Evolutionary conservation across 2,329 filamentous ascomycete species (phyloP).

Genomic region (Ascochyta fabae): DNA sequence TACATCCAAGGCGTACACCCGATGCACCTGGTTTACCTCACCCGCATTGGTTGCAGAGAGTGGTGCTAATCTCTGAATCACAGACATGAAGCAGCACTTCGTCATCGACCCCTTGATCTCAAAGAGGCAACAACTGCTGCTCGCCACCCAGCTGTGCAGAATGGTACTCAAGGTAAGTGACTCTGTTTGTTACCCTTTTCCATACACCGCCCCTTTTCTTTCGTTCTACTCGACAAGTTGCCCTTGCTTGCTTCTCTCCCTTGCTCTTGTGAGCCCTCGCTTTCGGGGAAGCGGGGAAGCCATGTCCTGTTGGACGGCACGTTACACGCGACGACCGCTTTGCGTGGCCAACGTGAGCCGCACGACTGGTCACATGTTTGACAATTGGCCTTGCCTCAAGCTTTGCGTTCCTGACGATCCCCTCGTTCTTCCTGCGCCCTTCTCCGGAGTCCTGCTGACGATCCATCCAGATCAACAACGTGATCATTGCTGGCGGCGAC

Average conservation of each 20-base stretch:
- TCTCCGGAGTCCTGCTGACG: slow-evolving; percentile 21
- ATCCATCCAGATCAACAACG: slow-evolving; percentile 73
- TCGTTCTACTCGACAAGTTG: slow-evolving; percentile 17
- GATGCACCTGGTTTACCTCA: neutral
- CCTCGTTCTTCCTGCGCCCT: slow-evolving; percentile 4
- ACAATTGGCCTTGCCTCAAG: neutral
- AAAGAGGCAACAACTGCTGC: slow-evolving; percentile 94
- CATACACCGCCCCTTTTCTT: slow-evolving; percentile 24
- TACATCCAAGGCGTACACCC: slow-evolving; percentile 3
- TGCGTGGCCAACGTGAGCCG: slow-evolving; percentile 19
- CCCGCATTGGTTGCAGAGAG: slow-evolving; percentile 14
- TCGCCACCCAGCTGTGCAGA: slow-evolving; percentile 95
- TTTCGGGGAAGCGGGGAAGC: slow-evolving; percentile 32
- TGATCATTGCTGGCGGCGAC: slow-evolving; percentile 87
- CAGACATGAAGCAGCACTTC: slow-evolving; percentile 96
- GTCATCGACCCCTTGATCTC: slow-evolving; percentile 98
- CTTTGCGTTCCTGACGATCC: slow-evolving; percentile 1
- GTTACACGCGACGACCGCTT: slow-evolving; percentile 30
- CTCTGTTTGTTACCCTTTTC: slow-evolving; percentile 16
- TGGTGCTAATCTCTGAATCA: slow-evolving; percentile 34
- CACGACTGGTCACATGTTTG: slow-evolving; percentile 7
- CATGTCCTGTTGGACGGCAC: slow-evolving; percentile 13
- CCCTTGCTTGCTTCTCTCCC: slow-evolving; percentile 15
- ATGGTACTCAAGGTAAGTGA: slow-evolving; percentile 71
- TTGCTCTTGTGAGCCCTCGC: slow-evolving; percentile 16